Conservation (phyloP, 1,139 yeast species). For the Tardiomyces blankii region DNA sequence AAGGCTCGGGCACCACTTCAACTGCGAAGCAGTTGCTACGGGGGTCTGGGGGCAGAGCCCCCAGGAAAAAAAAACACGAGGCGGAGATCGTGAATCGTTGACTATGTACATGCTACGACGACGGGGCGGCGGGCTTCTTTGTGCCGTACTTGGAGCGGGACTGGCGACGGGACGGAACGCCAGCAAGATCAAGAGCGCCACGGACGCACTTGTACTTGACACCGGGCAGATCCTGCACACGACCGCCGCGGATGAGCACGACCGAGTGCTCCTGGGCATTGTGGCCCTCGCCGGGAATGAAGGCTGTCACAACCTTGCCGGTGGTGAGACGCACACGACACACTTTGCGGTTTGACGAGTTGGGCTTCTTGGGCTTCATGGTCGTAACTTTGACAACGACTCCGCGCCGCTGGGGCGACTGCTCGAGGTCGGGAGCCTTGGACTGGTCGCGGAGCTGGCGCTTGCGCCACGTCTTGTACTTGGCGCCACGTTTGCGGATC, state of each 20-base stretch:
- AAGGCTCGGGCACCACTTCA: no score
- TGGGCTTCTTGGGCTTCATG: slow-evolving; percentile 94
- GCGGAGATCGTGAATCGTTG: not conserved
- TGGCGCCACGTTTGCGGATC: slow-evolving; percentile 21
- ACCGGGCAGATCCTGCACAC: slow-evolving; percentile 98
- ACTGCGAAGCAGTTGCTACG: no score
- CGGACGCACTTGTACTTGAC: slow-evolving; percentile 90
- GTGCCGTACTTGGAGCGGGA: slow-evolving; percentile 92
- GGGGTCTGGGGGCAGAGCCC: no score
- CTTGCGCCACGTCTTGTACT: slow-evolving; percentile 25
- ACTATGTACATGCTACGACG: not conserved
- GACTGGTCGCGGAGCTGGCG: slow-evolving; percentile 32
- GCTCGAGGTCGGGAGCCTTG: slow-evolving; percentile 73
- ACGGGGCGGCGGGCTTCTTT: slow-evolving; percentile 55
- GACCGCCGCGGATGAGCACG: slow-evolving; percentile 91
- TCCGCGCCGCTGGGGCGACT: slow-evolving; percentile 78
- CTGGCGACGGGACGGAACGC: slow-evolving; percentile 86
- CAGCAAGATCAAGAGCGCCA: slow-evolving; percentile 89
- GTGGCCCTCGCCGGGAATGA: slow-evolving; percentile 98
- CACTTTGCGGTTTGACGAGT: slow-evolving; percentile 95
- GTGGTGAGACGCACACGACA: slow-evolving; percentile 89
- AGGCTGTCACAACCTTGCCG: slow-evolving; percentile 83
- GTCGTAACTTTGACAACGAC: slow-evolving; percentile 94
- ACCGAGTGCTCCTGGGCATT: slow-evolving; percentile 97
- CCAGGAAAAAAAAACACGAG: no score